Percentiles rank a stretch among this genome's conserved stretches.
phyloP scores from a whole-genome alignment of 805 yeast genomes.

The Clavispora vitiphila region DNA sequence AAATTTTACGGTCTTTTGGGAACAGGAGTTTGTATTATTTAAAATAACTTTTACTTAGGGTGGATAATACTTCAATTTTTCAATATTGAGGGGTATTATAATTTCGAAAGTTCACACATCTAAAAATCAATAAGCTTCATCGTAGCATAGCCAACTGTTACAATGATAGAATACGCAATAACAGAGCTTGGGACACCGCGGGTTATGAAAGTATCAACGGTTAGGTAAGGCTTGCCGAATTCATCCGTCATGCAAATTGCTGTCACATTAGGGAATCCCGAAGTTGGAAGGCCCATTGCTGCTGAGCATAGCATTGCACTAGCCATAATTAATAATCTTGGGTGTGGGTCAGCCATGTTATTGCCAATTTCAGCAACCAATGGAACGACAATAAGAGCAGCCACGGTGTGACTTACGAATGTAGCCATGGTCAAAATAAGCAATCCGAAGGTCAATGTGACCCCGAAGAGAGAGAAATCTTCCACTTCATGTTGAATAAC shows the following conservation, averaged over 20 bases:
- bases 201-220: constrained; percentile 80
- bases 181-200: constrained; percentile 88
- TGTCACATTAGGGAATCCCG: constrained; percentile 96
- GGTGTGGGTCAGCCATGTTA: constrained; percentile 71
- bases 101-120: too few species aligned
- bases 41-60: too few species aligned
- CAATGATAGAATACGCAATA: constrained; percentile 64
- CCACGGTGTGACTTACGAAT: constrained; percentile 94
- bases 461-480: constrained; percentile 39
- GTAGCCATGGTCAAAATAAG: constrained; percentile 84
- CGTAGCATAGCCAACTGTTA: constrained; percentile 73
- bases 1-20: too few species aligned
- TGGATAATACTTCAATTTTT: too few species aligned
- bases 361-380: constrained; percentile 87
- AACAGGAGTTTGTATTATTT: too few species aligned
- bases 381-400: constrained; percentile 90
- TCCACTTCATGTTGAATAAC: constrained; percentile 39
- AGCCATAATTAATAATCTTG: constrained; percentile 69
- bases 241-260: constrained; percentile 94
- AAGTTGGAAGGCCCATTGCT: constrained; percentile 97
- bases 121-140: constrained; percentile 45
- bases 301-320: constrained; percentile 74
- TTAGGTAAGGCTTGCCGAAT: constrained; percentile 82
- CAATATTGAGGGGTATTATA: too few species aligned
- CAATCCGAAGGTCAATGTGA: constrained; percentile 56